phyloP scores from a whole-genome alignment of 2,329 filamentous ascomycete species.

The Claviceps africana region DNA sequence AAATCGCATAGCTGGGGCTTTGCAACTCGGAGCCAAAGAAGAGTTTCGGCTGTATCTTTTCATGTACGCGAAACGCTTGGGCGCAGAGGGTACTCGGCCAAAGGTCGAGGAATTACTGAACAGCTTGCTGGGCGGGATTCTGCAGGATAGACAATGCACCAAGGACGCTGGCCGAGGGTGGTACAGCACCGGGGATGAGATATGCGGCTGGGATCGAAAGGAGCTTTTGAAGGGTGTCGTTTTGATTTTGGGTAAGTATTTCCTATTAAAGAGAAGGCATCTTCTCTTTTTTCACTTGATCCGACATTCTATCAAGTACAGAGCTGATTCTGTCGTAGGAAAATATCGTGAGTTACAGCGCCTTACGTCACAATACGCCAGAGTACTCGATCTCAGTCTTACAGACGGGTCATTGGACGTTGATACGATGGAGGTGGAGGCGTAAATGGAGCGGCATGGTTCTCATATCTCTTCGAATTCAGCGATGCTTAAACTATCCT shows the following conservation, averaged over 20 bases:
- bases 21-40: slow-evolving; percentile 72
- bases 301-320: slow-evolving; percentile 11
- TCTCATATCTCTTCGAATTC: not conserved
- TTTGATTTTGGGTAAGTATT: slow-evolving; percentile 68
- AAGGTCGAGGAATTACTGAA: slow-evolving; percentile 91
- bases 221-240: slow-evolving; percentile 84
- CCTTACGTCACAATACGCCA: slow-evolving; percentile 87
- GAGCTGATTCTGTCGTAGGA: slow-evolving; percentile 35
- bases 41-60: slow-evolving; percentile 92
- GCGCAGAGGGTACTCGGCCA: slow-evolving; percentile 69
- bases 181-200: slow-evolving; percentile 52
- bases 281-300: not conserved
- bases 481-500: not conserved
- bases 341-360: slow-evolving; percentile 93
- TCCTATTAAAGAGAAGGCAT: not conserved
- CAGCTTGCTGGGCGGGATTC: slow-evolving; percentile 60
- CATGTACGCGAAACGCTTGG: slow-evolving; percentile 94
- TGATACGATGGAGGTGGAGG: slow-evolving; percentile 29
- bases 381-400: slow-evolving; percentile 52
- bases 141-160: slow-evolving; percentile 40
- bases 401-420: slow-evolving; percentile 31
- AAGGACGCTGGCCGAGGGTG: slow-evolving; percentile 39
- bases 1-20: slow-evolving; percentile 79
- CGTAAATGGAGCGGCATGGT: slow-evolving; percentile 9
- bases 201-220: slow-evolving; percentile 84